Base-by-base conservation (phyloP, 345 rosid species). In the Hypericum perforatum region DNA sequence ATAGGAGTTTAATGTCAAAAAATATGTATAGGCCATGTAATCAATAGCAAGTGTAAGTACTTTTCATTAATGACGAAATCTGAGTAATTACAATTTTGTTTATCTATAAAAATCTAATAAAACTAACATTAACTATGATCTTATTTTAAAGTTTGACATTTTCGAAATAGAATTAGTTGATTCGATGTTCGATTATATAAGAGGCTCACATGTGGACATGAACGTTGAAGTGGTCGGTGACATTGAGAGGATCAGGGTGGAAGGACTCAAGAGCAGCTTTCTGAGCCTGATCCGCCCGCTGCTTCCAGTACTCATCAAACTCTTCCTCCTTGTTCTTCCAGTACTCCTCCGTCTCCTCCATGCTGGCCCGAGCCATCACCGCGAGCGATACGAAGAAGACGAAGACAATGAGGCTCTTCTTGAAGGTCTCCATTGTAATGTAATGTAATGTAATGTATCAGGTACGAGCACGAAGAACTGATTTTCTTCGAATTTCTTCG, bases 221-320 rank as follows among this genome's bases (percentile, higher is more conserved):
- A 0, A 15, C 11, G 55, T 82, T 79, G 49, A 84, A 61, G 13
- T 68, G 65, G 1, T 62, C 58, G 49, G 80, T 77, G 63, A 78
- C 68, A 36, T 64, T 69, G 43, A 57, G 53, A 14, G 96, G 96
- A n/a, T 74, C 65, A 2, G 84, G 76, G 43, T 60, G 41, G 36
- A 70, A 88, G 3, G 94, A 76, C 7, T 65, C 48, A 5, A 63
- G 39, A 37, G 74, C 47, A 11, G 63, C 62, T 8, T 71, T 53
- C 9, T 48, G 41, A 37, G 94, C 82, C 38, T 60, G 60, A 9
- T 56, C 58, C 15, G 77, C 78, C 10, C 69, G 65, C 43, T 52
- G 13, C 39, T 60, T 59, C 96, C 91, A 82, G 54, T 88, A 85
- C 7, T 72, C 78, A 14, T 88, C 94, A 29, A 61, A 60, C 45